Conservation (phyloP, 116 monocot species). For the Papilionanthe hybrid region DNA sequence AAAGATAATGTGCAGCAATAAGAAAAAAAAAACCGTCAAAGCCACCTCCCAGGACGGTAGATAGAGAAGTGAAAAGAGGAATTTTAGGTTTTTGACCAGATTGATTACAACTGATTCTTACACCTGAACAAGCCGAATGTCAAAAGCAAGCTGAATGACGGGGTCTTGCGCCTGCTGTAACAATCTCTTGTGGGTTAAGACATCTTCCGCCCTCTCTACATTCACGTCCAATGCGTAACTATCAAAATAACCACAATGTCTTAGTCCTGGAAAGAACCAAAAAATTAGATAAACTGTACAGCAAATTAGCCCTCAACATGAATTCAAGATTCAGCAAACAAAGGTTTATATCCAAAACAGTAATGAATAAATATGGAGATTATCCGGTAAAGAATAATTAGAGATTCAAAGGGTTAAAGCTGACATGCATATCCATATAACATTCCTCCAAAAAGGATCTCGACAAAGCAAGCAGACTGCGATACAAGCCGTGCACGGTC, state of each 20-base stretch:
- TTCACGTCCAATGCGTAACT: constrained; percentile 55
- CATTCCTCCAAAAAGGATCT: background rate
- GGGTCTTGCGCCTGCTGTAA: constrained; percentile 39
- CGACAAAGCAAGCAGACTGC: background rate
- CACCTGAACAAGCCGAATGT: constrained; percentile 45
- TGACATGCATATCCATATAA: background rate
- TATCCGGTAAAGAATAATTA: background rate
- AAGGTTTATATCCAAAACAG: background rate
- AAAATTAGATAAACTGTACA: background rate
- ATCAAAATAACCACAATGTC: background rate
- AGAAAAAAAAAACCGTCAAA: no score
- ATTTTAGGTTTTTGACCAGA: background rate
- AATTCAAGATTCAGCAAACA: constrained; percentile 1
- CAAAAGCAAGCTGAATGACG: constrained; percentile 26
- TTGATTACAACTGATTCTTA: background rate
- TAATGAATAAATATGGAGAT: background rate
- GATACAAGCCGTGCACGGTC: background rate
- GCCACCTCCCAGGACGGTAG: background rate
- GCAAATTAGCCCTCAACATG: background rate
- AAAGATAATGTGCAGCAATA: no score
- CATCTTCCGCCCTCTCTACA: constrained; percentile 52
- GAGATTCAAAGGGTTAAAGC: background rate
- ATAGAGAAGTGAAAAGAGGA: background rate
- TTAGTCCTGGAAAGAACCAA: background rate
- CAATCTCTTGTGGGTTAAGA: constrained; percentile 43